Conservation (phyloP, 768 basidiomycete genomes). For the Russula foetens region DNA sequence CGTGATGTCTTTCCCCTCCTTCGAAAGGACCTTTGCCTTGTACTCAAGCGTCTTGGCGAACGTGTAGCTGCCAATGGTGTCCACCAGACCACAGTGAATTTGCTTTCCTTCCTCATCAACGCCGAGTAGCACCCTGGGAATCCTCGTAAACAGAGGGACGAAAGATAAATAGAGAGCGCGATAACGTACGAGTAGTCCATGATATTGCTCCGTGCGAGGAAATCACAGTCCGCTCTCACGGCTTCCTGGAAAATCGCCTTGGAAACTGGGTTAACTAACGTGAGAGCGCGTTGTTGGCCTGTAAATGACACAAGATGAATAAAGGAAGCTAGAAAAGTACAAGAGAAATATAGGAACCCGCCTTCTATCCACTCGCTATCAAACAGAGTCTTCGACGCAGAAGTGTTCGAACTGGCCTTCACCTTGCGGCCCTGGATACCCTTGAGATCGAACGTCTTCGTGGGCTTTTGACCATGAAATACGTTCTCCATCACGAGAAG, state of each 20-base stretch:
- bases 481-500: slow-evolving; percentile 82
- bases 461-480: slow-evolving; percentile 61
- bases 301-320: neutral
- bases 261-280: slow-evolving; percentile 63
- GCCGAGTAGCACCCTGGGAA: slow-evolving; percentile 56
- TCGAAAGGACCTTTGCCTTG: slow-evolving; percentile 65
- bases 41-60: slow-evolving; percentile 84
- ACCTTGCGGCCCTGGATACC: slow-evolving; percentile 75
- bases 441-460: slow-evolving; percentile 74
- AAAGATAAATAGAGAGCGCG: neutral
- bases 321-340: neutral
- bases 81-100: slow-evolving; percentile 73
- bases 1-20: slow-evolving; percentile 64
- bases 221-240: slow-evolving; percentile 62
- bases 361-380: slow-evolving; percentile 86
- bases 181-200: slow-evolving; percentile 78
- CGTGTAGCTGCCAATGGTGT: slow-evolving; percentile 81
- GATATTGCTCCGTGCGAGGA: slow-evolving; percentile 65
- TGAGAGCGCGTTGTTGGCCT: slow-evolving; percentile 60
- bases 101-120: slow-evolving; percentile 58
- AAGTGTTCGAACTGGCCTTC: slow-evolving; percentile 34
- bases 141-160: neutral
- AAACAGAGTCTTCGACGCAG: slow-evolving; percentile 53
- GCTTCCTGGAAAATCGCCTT: slow-evolving; percentile 66
- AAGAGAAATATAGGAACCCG: slow-evolving; percentile 1